phyloP scores from a whole-genome alignment of 306 rosid species.

The Vachellia collinsii region DNA sequence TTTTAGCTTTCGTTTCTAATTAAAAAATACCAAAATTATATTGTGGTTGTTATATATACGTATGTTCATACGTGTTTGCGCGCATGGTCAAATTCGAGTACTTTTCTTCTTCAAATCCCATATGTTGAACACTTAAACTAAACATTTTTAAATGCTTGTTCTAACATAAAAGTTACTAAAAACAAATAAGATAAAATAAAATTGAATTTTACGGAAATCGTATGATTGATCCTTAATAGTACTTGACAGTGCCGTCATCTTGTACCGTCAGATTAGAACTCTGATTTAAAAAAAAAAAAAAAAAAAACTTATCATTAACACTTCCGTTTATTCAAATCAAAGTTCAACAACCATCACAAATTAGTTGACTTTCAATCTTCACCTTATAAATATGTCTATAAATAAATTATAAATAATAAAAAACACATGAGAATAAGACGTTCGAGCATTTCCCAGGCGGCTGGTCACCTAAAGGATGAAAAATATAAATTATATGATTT shows the following conservation, averaged over 20 bases:
- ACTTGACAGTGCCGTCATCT: background rate
- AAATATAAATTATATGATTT: slow-evolving; percentile 27
- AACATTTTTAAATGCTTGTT: background rate
- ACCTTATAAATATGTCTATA: slow-evolving; percentile 4
- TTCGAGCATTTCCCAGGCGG: slow-evolving; percentile 48
- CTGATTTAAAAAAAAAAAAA: background rate
- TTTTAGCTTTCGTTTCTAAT: background rate
- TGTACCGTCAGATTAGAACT: background rate
- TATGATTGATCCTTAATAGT: background rate
- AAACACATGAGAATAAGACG: background rate
- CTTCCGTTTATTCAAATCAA: background rate
- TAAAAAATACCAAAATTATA: background rate
- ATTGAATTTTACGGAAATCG: background rate
- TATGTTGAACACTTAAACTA: background rate
- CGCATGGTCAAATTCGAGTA: background rate
- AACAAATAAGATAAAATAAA: background rate
- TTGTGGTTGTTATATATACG: too few relatives aligned
- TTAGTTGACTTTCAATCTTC: slow-evolving; percentile 34
- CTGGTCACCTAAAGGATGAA: slow-evolving; percentile 28
- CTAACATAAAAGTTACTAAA: background rate
- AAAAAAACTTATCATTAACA: background rate
- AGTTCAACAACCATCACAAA: background rate
- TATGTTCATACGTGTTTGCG: too few relatives aligned
- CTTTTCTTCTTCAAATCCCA: background rate
- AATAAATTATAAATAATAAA: slow-evolving; percentile 5